Conservation (phyloP, 495 filamentous ascomycete species). For the Penicillium crystallinum region DNA sequence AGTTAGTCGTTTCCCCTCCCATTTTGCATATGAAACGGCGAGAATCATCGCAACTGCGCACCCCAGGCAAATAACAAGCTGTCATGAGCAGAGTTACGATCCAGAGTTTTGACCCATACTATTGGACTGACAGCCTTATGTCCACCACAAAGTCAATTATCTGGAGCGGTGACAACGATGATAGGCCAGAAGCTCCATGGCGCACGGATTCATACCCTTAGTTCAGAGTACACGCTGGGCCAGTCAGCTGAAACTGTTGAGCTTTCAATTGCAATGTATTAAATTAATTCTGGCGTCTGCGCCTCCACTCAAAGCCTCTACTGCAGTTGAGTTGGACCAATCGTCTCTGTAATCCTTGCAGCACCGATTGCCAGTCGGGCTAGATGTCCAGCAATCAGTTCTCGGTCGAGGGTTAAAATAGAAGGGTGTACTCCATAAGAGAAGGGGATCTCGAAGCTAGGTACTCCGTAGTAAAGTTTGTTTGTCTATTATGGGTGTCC, state of each 20-base stretch:
- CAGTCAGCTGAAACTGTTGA: slow-evolving; percentile 1
- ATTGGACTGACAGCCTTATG: not conserved
- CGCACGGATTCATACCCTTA: slow-evolving; percentile 3
- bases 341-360: slow-evolving; percentile 25
- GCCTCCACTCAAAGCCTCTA: slow-evolving; percentile 6
- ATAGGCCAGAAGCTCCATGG: slow-evolving; percentile 3
- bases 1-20: not conserved
- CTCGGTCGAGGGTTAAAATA: not conserved
- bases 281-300: not conserved
- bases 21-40: not conserved
- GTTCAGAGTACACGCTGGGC: slow-evolving; percentile 1
- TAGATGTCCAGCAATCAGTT: not conserved
- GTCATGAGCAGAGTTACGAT: too few relatives aligned
- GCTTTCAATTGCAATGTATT: slow-evolving; percentile 10
- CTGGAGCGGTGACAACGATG: slow-evolving; percentile 3
- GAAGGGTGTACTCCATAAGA: not conserved
- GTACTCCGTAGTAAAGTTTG: not conserved
- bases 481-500: not conserved
- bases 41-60: too few relatives aligned
- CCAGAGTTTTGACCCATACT: not conserved
- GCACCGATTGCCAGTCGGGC: not conserved
- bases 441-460: not conserved
- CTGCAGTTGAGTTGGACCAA: slow-evolving; percentile 18
- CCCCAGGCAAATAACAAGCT: too few relatives aligned
- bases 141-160: not conserved